Conservation (phyloP, 345 rosid genomes). For the Durio zibethinus region DNA sequence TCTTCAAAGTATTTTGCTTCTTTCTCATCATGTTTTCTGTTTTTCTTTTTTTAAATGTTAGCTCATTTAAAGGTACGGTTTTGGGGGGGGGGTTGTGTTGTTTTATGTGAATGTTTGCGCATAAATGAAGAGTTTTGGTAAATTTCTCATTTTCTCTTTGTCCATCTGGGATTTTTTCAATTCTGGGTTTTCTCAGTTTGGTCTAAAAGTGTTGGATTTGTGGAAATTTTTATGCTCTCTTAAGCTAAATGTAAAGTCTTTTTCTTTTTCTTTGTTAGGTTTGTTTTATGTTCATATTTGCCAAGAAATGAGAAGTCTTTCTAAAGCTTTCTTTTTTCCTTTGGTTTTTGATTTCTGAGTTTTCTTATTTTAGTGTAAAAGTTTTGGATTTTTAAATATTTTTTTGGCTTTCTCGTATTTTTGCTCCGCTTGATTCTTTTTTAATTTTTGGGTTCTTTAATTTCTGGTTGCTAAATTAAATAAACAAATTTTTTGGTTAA, state of each 20-base stretch:
- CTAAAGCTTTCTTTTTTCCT: not conserved
- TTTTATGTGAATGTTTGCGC: not conserved
- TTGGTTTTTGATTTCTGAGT: slow-evolving; percentile 1
- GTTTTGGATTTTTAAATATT: not conserved
- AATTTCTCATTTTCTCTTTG: not conserved
- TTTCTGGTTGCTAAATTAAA: not conserved
- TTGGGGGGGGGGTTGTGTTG: not conserved
- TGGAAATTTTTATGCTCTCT: not conserved
- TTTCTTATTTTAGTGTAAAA: not conserved
- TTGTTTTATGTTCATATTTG: not conserved
- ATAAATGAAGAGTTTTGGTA: not conserved
- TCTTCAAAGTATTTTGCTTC: not conserved
- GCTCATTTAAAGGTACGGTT: not conserved
- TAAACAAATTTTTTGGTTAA: not conserved
- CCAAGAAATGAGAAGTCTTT: not conserved
- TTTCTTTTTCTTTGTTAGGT: not conserved
- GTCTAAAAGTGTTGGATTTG: not conserved
- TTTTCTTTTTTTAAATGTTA: not conserved
- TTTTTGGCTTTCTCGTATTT: not conserved
- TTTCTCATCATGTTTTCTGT: not conserved
- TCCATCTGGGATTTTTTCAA: slow-evolving; percentile 7
- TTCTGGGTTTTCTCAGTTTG: not conserved
- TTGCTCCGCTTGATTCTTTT: not conserved
- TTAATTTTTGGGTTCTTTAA: not conserved
- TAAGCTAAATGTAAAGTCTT: not conserved